Base-by-base conservation (phyloP, 2,329 filamentous ascomycete genomes). In the Colletotrichum sp. region DNA sequence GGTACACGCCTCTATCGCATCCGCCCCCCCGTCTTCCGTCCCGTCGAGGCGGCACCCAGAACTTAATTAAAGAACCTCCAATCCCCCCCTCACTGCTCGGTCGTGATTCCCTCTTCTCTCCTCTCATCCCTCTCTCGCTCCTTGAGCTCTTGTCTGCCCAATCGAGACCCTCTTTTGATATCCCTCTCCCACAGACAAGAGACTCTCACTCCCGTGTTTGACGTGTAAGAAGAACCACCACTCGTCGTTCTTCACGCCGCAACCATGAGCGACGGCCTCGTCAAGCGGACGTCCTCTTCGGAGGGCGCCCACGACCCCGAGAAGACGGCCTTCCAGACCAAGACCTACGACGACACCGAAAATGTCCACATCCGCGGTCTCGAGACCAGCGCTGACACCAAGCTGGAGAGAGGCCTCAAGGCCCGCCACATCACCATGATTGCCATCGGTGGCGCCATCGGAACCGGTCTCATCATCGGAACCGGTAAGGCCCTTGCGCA, bases 381-480 rank as follows among this genome's bases (percentile, higher is more conserved):
- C 77, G 88, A 90, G 85, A 90, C 88, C 18, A 86, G 85, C 68
- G 81, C 84, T 34, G 87, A 88, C 77, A 89, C 88, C 64, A 82
- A 84, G 78, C 86, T 90, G 72, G 88, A 89, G 75, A 87, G 88
- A n/a, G 89, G 88, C 28, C 88, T 90, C 79, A 88, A 89, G 82
- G 87, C 89, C 24, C 88, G 89, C 12, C 89, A 90, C 82, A 90
- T 90, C 80, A 89, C 87, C 81, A 90, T 90, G 89, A 90, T 90
- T 84, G 94, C 94, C 79, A 94, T 95, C 75, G 94, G 93, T 80
- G 94, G 94, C 83, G 93, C 94, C 77, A 92, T 95, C 76, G 94
- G 92, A 72, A 95, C 93, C 69, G 94, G 94, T 83, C 87, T 95
- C 71, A 94, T 95, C 78, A 93, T 95, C 80, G 93, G 93, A 77